Evolutionary conservation across 129 eudicot genomes (phyloP).

Genomic region (Pittosporum tobira): DNA sequence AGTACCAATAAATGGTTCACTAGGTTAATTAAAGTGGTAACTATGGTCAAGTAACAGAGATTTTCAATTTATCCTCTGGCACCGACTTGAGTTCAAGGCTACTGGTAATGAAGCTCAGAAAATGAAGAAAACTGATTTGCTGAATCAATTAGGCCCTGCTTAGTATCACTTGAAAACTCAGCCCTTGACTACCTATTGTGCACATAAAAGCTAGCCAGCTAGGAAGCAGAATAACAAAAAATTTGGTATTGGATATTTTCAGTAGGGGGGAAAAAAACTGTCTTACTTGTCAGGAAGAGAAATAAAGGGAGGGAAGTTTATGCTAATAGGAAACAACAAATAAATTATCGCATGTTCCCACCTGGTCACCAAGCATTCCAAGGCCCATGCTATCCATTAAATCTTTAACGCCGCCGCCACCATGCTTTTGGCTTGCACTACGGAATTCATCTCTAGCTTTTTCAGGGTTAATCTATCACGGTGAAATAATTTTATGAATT

Average conservation of each 20-base stretch:
- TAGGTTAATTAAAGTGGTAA: too few species aligned
- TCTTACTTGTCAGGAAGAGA: not conserved
- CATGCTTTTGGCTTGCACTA: slow-evolving; percentile 30
- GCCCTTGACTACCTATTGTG: not conserved
- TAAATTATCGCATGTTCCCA: slow-evolving; percentile 11
- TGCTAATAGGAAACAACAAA: not conserved
- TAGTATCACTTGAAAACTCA: not conserved
- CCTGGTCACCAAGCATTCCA: slow-evolving; percentile 71
- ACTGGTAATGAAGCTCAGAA: not conserved
- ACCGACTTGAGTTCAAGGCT: not conserved
- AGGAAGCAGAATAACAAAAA: not conserved
- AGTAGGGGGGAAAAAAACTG: not conserved
- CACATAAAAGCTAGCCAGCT: not conserved
- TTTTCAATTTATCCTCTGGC: not conserved
- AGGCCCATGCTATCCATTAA: slow-evolving; percentile 72
- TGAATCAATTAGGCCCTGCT: not conserved
- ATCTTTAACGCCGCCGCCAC: slow-evolving; percentile 33
- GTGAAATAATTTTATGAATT: not conserved
- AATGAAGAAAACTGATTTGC: not conserved
- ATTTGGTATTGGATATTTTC: not conserved
- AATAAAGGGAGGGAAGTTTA: not conserved
- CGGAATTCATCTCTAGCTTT: slow-evolving; percentile 54
- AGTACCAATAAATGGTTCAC: too few species aligned
- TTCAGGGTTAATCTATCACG: slow-evolving; percentile 47
- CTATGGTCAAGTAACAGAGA: too few species aligned